A percentile compares a stretch with the other conserved stretches of the same genome.
These are phyloP conservation scores for Perilla frutescens DNA, from an alignment of 257 asterid genomes.

Conservation along the genomic window DNA sequence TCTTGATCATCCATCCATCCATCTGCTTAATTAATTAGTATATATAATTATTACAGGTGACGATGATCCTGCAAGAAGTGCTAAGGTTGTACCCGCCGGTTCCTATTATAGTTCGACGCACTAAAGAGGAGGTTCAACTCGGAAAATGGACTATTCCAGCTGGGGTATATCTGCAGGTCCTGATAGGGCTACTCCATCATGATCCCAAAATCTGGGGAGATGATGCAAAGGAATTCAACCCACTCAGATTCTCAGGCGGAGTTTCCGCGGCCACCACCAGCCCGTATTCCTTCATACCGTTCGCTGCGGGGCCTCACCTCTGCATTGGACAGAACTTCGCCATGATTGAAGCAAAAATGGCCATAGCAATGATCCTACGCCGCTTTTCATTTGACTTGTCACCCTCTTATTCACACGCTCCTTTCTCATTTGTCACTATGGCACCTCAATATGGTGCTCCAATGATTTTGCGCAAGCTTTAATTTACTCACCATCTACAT, in stretches of 20 bases:
- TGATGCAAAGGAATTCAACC: slow-evolving; percentile 43
- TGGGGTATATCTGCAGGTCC: slow-evolving; percentile 30
- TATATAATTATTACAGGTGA: slow-evolving; percentile 24
- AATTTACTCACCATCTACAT: too few species aligned
- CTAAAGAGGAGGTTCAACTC: slow-evolving; percentile 5
- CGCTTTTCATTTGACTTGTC: slow-evolving; percentile 40
- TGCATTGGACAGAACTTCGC: slow-evolving; percentile 42
- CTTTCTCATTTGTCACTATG: slow-evolving; percentile 24
- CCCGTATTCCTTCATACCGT: slow-evolving; percentile 38
- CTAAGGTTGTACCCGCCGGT: slow-evolving; percentile 37
- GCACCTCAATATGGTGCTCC: slow-evolving; percentile 45
- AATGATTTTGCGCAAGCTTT: slow-evolving; percentile 8
- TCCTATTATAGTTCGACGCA: not conserved
- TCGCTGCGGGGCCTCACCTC: slow-evolving; percentile 40
- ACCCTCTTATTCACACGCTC: slow-evolving; percentile 43
- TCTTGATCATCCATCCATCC: too few species aligned
- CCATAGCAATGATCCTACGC: slow-evolving; percentile 30
- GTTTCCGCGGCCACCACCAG: slow-evolving; percentile 21
- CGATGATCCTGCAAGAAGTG: slow-evolving; percentile 42
- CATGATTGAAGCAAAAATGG: slow-evolving; percentile 35
- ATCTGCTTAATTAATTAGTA: too few species aligned
- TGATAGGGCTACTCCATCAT: slow-evolving; percentile 32
- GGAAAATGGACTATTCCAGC: slow-evolving; percentile 23
- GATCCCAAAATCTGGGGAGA: slow-evolving; percentile 44
- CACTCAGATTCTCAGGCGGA: slow-evolving; percentile 40